Evolutionary conservation across 257 asterid genomes (phyloP).

Genomic region (Solanum habrochaites): DNA sequence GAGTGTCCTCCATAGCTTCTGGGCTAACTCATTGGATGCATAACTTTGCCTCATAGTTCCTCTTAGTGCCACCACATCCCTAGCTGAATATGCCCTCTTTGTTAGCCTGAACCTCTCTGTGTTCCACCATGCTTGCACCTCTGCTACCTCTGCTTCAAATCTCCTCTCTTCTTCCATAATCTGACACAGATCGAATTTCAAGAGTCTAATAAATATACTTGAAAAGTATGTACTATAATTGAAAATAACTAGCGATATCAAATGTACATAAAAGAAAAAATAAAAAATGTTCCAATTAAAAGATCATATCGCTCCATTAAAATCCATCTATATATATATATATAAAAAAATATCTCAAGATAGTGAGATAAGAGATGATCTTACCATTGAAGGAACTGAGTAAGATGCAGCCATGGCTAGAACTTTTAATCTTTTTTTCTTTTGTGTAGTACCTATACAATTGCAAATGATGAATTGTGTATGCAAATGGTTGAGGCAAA

Average conservation of each 20-base stretch:
- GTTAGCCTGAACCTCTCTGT: slow-evolving; percentile 79
- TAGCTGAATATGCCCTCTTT: slow-evolving; percentile 81
- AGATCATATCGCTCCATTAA: neutral
- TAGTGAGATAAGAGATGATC: neutral
- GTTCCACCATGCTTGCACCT: slow-evolving; percentile 97
- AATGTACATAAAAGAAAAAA: neutral
- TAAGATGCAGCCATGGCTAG: slow-evolving; percentile 84
- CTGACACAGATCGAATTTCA: slow-evolving; percentile 13
- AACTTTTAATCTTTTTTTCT: slow-evolving; percentile 18
- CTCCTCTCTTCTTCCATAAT: slow-evolving; percentile 93
- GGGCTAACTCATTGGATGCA: slow-evolving; percentile 76
- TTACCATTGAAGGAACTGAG: slow-evolving; percentile 86
- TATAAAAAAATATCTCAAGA: neutral
- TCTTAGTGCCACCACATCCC: slow-evolving; percentile 84
- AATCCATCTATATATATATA: neutral
- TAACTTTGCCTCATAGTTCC: slow-evolving; percentile 68
- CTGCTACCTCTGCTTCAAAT: slow-evolving; percentile 79
- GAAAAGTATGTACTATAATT: neutral
- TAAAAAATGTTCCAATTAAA: too few species aligned
- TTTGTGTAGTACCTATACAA: slow-evolving; percentile 5
- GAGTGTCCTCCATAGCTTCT: slow-evolving; percentile 91
- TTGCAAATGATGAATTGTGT: neutral
- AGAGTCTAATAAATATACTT: neutral
- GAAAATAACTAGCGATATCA: neutral
- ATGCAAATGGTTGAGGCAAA: slow-evolving; percentile 6